A percentile compares a stretch with the other conserved stretches of the same genome.
phyloP scores from a whole-genome alignment of 23 red algal genomes.

The Gracilaria gracilis region DNA sequence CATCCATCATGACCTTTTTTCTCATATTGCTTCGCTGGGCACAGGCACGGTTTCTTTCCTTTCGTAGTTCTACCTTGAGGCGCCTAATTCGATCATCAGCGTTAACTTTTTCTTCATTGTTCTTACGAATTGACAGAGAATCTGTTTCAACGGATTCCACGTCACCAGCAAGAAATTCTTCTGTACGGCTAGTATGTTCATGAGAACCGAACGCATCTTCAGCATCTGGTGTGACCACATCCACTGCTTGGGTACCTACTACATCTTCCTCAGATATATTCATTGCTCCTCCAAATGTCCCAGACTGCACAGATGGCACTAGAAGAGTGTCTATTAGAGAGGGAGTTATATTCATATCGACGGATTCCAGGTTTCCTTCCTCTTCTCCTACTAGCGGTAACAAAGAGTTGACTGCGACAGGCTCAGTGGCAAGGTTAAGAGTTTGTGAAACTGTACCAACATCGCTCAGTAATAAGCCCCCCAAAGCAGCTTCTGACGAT shows the following conservation, averaged over 20 bases:
- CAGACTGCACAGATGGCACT: background rate
- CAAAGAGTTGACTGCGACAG: background rate
- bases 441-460: background rate
- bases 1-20: constrained; percentile 25
- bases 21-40: constrained; percentile 52
- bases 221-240: background rate
- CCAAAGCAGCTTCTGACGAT: background rate
- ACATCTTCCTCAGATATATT: background rate
- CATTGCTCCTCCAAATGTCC: background rate
- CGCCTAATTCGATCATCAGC: background rate
- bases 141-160: background rate
- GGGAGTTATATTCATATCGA: background rate
- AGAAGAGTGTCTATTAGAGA: background rate
- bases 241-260: too few species aligned
- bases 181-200: background rate
- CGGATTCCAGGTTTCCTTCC: too few species aligned
- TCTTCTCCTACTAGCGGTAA: background rate
- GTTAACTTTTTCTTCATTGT: background rate
- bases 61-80: constrained; percentile 32
- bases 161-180: background rate
- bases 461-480: background rate
- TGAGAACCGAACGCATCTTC: background rate
- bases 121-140: background rate
- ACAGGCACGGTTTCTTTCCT: constrained; percentile 27
- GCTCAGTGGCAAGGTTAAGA: background rate